A percentile compares a stretch with the other conserved stretches of the same genome.
Evolutionary conservation across 2,329 filamentous ascomycete genomes (phyloP).

Genomic region (Beauveria australis): DNA sequence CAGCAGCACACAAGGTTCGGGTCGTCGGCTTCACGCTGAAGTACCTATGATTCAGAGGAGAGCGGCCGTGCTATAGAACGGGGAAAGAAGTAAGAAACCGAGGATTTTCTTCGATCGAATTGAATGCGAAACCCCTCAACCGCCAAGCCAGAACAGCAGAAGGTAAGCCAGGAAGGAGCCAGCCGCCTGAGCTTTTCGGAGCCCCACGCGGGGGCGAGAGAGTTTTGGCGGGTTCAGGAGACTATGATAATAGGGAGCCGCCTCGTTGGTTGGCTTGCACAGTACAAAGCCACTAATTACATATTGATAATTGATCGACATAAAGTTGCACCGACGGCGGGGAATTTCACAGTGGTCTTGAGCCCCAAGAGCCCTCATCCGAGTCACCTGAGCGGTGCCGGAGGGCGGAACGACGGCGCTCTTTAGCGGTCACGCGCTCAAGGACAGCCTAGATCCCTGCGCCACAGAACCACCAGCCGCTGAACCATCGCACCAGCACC

Average conservation of each 20-base stretch:
- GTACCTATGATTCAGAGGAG: not conserved
- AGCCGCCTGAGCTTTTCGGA: not conserved
- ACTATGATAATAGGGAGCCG: not conserved
- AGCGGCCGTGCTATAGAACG: no score
- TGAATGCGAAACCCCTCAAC: slow-evolving; percentile 6
- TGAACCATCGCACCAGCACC: not conserved
- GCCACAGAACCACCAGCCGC: not conserved
- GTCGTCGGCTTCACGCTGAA: not conserved
- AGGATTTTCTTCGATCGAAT: not conserved
- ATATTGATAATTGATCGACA: no score
- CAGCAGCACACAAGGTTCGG: not conserved
- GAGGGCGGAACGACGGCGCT: not conserved
- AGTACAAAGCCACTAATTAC: not conserved
- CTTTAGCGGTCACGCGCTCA: slow-evolving; percentile 6
- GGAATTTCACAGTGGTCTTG: not conserved
- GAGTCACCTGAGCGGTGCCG: slow-evolving; percentile 10
- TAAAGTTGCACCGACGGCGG: not conserved
- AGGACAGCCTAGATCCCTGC: not conserved
- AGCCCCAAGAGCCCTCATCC: not conserved
- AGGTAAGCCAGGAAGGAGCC: slow-evolving; percentile 9
- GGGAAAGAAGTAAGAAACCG: not conserved
- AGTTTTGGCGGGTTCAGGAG: slow-evolving; percentile 1
- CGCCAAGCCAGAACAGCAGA: slow-evolving; percentile 9
- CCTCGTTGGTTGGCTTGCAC: not conserved
- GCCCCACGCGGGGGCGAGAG: slow-evolving; percentile 5